These are phyloP conservation scores for Paralagenidium karlingii DNA, from an alignment of 352 stramenopile species.

Conservation along the genomic window DNA sequence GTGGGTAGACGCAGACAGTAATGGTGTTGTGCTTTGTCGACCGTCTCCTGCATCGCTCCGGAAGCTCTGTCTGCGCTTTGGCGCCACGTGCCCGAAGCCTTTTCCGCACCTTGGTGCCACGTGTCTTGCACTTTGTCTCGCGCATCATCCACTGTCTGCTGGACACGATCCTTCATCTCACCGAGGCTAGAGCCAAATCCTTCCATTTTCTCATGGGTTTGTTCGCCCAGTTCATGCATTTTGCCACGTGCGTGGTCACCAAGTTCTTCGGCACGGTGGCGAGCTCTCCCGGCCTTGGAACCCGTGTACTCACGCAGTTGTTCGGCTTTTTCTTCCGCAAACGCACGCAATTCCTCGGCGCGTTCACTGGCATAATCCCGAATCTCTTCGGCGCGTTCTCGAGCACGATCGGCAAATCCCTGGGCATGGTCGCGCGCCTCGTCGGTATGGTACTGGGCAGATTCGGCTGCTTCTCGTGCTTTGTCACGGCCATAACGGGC, in stretches of 20 bases:
- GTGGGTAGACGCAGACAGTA: constrained; percentile 39
- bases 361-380: constrained; percentile 9
- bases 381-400: constrained; percentile 11
- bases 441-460: constrained; percentile 20
- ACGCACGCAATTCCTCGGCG: constrained; percentile 11
- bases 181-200: constrained; percentile 11
- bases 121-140: constrained; percentile 28
- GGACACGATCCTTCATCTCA: constrained; percentile 34
- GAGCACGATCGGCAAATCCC: constrained; percentile 12
- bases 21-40: constrained; percentile 20
- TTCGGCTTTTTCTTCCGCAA: no score
- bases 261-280: constrained; percentile 20
- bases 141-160: constrained; percentile 22
- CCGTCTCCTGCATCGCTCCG: constrained; percentile 31
- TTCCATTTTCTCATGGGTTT: neutral
- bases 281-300: constrained; percentile 1
- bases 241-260: constrained; percentile 8
- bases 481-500: constrained; percentile 1
- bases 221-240: constrained; percentile 2
- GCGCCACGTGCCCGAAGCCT: no score
- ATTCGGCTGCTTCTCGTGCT: constrained; percentile 9
- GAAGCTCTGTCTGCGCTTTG: no score
- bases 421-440: constrained; percentile 19
- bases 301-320: neutral
- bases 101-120: constrained; percentile 41